Evolutionary conservation across 139 green algal species (phyloP), one percentile per base, ranked within the genome.

Genomic region (Desmodesmus armatus): DNA sequence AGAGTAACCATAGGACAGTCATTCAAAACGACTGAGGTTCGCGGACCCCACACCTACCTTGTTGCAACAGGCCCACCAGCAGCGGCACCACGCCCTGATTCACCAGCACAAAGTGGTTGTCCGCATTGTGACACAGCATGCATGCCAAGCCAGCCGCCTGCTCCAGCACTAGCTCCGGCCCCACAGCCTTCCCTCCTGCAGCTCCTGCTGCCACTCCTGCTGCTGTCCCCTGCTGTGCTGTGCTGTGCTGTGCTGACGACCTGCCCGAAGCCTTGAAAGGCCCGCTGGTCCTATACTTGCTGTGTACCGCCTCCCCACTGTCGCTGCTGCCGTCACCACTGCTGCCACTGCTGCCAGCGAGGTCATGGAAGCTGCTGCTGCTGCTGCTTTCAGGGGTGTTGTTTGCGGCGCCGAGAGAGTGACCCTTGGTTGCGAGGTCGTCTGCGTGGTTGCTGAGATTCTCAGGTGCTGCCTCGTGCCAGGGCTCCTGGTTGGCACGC

Each of bases 81-180:
- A 85, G 65, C 19, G 85, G 85, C 73, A 92, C 88, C 43, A 76
- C 43, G 2, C 88, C 88, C 33, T 62, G 41, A 5, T 74, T 67
- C 15, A 92, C 88, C 49, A 92, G 67, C 43, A 81, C 49, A 70
- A 92, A 92, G 66, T 92, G 88, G n/a, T 85, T 89, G 83, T 90
- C 82, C 25, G 86, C 82, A 69, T 92, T 92, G 78, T 92, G 87
- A 27, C 78, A 47, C 44, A 92, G 73, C 62, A 92, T 85, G 44
- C 80, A 82, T 21, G 83, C 53, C 19, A 92, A 73, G 49, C 73
- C 82, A 49, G 58, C 75, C 1, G 85, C 82, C 69, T 90, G 85
- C 79, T 92, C 88, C 1, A 85, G 43, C 13, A 90, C 31, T 44
- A 49, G 5, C 7, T 25, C 44, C 37, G 51, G 75, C 27, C 53